Evolutionary conservation across 2,329 filamentous ascomycete genomes (phyloP).

Genomic region (Aspergillus aculeatinus): DNA sequence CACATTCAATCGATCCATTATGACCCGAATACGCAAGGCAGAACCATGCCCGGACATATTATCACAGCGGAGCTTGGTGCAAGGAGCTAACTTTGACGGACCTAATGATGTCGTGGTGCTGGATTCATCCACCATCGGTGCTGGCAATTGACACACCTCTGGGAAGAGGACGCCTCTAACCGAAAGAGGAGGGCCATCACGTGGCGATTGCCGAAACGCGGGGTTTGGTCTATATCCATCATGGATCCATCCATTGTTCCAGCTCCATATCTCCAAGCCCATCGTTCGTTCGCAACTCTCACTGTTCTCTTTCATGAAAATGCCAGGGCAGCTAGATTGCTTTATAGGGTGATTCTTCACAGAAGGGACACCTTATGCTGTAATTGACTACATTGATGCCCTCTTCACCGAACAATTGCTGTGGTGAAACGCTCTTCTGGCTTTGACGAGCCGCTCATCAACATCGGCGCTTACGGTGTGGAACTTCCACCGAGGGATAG

Average conservation of each 20-base stretch:
- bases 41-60: background rate
- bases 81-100: too few relatives aligned
- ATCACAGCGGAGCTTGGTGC: background rate
- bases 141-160: background rate
- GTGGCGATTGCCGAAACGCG: conserved; percentile 5
- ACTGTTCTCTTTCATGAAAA: background rate
- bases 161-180: background rate
- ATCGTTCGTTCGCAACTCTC: background rate
- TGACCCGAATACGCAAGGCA: background rate
- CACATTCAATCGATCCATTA: background rate
- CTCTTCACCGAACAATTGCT: background rate
- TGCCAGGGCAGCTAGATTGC: background rate
- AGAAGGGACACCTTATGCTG: background rate
- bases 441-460: conserved; percentile 34
- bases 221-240: conserved; percentile 1
- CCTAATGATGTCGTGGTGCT: background rate
- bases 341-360: background rate
- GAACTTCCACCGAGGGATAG: conserved; percentile 23
- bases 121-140: background rate
- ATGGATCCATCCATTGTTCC: background rate
- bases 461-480: conserved; percentile 36
- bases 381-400: background rate
- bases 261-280: background rate
- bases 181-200: background rate
- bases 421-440: conserved; percentile 18